Evolutionary conservation across 2,329 filamentous ascomycete species (phyloP).

Genomic region (Penicillium sp.): DNA sequence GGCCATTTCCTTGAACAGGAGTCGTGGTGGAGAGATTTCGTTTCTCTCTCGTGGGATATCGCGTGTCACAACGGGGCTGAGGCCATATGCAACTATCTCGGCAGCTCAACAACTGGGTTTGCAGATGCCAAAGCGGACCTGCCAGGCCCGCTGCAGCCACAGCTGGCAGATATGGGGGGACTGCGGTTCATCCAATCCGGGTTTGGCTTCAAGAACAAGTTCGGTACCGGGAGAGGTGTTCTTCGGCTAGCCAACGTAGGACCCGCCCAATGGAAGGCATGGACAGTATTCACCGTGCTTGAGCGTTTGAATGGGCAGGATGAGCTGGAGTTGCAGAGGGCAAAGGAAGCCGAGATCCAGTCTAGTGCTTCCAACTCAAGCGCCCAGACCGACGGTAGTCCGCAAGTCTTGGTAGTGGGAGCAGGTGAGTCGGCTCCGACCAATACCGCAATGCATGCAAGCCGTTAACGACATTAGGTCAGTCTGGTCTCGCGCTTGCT

Average conservation of each 20-base stretch:
- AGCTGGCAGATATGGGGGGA: constrained; percentile 1
- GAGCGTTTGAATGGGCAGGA: background rate
- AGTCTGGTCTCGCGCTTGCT: constrained; percentile 5
- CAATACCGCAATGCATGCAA: background rate
- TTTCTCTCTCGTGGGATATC: constrained; percentile 9
- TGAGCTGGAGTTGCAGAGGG: too few relatives aligned
- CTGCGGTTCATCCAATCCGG: constrained; percentile 8
- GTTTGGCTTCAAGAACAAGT: constrained; percentile 5
- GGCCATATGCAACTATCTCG: constrained; percentile 5
- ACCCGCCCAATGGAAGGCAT: constrained; percentile 7
- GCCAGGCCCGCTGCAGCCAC: constrained; percentile 1
- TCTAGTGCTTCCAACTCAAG: background rate
- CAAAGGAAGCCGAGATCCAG: background rate
- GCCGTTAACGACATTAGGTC: constrained; percentile 2
- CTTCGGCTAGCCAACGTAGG: constrained; percentile 7
- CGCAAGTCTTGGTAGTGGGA: constrained; percentile 7
- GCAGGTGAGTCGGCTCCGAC: constrained; percentile 1
- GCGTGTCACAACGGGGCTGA: constrained; percentile 7
- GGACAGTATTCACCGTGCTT: constrained; percentile 8
- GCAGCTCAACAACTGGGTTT: constrained; percentile 3
- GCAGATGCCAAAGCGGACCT: background rate
- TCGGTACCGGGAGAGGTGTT: constrained; percentile 6
- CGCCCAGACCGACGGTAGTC: background rate
- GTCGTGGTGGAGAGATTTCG: constrained; percentile 9
- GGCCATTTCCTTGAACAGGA: constrained; percentile 6